Percentiles rank a stretch among this genome's conserved stretches.
Conservation (phyloP, 108 stramenopile genomes). For the Skeletonema costatum region DNA sequence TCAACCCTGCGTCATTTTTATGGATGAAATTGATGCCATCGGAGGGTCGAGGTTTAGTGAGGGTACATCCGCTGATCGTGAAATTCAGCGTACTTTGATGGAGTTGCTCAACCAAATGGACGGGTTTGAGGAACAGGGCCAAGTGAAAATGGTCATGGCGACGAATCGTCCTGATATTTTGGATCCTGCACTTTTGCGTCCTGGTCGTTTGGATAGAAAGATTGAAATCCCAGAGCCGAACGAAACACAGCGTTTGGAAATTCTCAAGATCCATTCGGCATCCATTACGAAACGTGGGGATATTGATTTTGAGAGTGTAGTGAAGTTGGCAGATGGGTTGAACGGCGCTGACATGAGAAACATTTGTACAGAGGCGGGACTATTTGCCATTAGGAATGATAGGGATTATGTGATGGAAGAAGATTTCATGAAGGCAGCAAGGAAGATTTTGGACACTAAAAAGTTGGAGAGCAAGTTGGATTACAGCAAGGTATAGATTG, state of each 20-base stretch:
- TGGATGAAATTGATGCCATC: slow-evolving; percentile 99
- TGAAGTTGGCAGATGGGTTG: slow-evolving; percentile 97
- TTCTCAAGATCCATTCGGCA: slow-evolving; percentile 96
- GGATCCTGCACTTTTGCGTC: slow-evolving; percentile 97
- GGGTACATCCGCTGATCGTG: slow-evolving; percentile 96
- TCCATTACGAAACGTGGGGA: slow-evolving; percentile 96
- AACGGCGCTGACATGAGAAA: slow-evolving; percentile 99
- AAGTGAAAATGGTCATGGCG: slow-evolving; percentile 99
- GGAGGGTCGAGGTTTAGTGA: slow-evolving; percentile 96
- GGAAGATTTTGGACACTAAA: slow-evolving; percentile 98
- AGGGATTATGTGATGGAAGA: slow-evolving; percentile 97
- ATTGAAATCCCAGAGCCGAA: slow-evolving; percentile 99
- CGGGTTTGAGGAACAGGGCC: slow-evolving; percentile 96
- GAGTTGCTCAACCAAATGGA: slow-evolving; percentile 99
- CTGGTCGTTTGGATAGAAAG: slow-evolving; percentile 99
- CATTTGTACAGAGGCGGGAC: slow-evolving; percentile 97
- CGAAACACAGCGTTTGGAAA: slow-evolving; percentile 95
- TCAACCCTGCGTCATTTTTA: slow-evolving; percentile 98
- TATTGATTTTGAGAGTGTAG: slow-evolving; percentile 96
- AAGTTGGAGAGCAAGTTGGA: slow-evolving; percentile 99
- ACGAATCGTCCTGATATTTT: slow-evolving; percentile 99
- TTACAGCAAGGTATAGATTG: slow-evolving; percentile 94
- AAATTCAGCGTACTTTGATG: slow-evolving; percentile 99
- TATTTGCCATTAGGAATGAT: slow-evolving; percentile 98
- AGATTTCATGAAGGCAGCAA: slow-evolving; percentile 99